phyloP scores from a whole-genome alignment of 2,329 filamentous ascomycete species.

The Alternaria panax region DNA sequence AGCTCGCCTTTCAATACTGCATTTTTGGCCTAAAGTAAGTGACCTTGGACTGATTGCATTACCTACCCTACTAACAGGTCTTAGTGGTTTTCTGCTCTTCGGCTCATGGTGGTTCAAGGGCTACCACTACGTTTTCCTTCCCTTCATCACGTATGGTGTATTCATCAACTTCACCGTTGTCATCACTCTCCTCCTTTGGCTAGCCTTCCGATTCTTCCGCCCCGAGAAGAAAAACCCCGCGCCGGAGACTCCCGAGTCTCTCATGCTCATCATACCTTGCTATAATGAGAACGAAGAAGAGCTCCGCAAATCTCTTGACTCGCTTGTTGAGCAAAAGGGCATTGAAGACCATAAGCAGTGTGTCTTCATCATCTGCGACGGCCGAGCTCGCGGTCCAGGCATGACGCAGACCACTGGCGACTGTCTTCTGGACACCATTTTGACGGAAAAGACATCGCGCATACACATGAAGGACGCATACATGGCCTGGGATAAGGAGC shows the following conservation, averaged over 20 bases:
- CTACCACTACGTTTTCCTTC: constrained; percentile 54
- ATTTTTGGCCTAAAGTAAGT: neutral
- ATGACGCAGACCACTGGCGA: constrained; percentile 60
- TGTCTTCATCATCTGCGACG: constrained; percentile 60
- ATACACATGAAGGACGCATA: constrained; percentile 38
- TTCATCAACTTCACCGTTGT: constrained; percentile 56
- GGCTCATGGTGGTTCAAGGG: constrained; percentile 21
- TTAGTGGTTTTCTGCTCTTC: constrained; percentile 18
- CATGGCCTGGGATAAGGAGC: constrained; percentile 55
- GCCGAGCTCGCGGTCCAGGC: constrained; percentile 56
- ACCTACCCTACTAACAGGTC: neutral
- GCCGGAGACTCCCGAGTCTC: constrained; percentile 49
- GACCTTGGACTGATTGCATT: too few relatives aligned
- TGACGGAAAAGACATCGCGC: constrained; percentile 49
- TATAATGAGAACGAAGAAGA: constrained; percentile 60
- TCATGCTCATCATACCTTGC: constrained; percentile 59
- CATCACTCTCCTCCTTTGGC: constrained; percentile 48
- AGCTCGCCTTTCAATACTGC: neutral
- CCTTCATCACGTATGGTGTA: constrained; percentile 47
- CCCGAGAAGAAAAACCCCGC: constrained; percentile 21
- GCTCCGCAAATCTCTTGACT: constrained; percentile 56
- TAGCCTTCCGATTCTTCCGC: constrained; percentile 42
- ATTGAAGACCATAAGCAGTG: constrained; percentile 54
- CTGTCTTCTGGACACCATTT: constrained; percentile 58
- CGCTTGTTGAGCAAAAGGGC: constrained; percentile 55